A percentile compares a stretch with the other conserved stretches of the same genome.
Evolutionary conservation across 2,329 filamentous ascomycete genomes (phyloP).

Genomic region (Capronia americana): DNA sequence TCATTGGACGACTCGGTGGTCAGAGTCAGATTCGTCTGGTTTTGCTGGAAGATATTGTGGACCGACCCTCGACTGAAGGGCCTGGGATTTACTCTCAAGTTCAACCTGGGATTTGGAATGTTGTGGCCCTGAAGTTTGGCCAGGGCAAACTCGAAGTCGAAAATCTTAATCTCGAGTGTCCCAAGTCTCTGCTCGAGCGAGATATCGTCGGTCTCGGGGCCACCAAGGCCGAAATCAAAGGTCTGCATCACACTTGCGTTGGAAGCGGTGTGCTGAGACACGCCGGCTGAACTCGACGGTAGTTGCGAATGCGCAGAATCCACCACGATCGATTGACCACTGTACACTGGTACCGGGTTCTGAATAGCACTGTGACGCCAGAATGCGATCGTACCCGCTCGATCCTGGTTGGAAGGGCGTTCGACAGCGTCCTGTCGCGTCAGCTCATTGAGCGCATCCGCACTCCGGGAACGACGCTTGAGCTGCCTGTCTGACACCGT

Average conservation of each 20-base stretch:
- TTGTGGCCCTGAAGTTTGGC: slow-evolving; percentile 53
- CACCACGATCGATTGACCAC: slow-evolving; percentile 33
- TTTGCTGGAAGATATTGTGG: slow-evolving; percentile 24
- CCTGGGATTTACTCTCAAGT: slow-evolving; percentile 1
- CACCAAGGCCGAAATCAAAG: slow-evolving; percentile 42
- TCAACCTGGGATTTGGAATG: slow-evolving; percentile 30
- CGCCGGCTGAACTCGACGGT: slow-evolving; percentile 15
- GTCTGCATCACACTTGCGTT: slow-evolving; percentile 32
- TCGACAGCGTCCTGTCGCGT: slow-evolving; percentile 43
- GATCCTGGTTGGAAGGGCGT: slow-evolving; percentile 49
- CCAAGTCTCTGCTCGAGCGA: slow-evolving; percentile 55
- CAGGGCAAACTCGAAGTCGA: slow-evolving; percentile 58
- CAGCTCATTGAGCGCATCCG: slow-evolving; percentile 48
- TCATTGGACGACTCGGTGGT: slow-evolving; percentile 21
- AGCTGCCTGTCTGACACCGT: slow-evolving; percentile 36
- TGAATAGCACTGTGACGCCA: slow-evolving; percentile 46
- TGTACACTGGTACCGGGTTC: slow-evolving; percentile 38
- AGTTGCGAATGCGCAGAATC: slow-evolving; percentile 26
- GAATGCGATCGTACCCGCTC: slow-evolving; percentile 49
- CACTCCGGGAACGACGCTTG: slow-evolving; percentile 55
- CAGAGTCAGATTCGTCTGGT: slow-evolving; percentile 16
- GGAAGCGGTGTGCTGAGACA: slow-evolving; percentile 22
- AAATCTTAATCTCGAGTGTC: slow-evolving; percentile 58
- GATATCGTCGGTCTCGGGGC: slow-evolving; percentile 45
- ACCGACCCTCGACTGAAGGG: slow-evolving; percentile 19